Evolutionary conservation across 495 filamentous ascomycete species (phyloP).

Genomic region (Jackrogersella minutella): DNA sequence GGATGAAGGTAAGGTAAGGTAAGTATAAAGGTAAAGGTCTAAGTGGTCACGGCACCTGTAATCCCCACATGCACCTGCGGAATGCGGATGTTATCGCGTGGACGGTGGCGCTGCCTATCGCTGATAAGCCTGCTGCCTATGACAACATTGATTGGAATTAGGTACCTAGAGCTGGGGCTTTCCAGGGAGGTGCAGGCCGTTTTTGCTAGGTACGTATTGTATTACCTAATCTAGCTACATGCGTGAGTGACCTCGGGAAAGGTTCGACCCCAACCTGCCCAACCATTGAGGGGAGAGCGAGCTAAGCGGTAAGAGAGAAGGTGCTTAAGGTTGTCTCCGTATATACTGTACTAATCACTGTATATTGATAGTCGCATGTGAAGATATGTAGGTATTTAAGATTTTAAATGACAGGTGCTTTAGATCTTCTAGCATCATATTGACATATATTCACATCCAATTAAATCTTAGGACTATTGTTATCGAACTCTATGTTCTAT

Average conservation of each 20-base stretch:
- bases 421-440: no score
- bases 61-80: conserved; percentile 24
- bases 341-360: conserved; percentile 3
- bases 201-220: no score
- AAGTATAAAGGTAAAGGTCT: background rate
- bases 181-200: no score
- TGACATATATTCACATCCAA: no score
- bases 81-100: conserved; percentile 30
- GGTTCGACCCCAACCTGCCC: conserved; percentile 17
- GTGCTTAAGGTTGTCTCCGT: background rate
- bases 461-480: no score
- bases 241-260: conserved; percentile 6
- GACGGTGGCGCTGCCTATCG: conserved; percentile 32
- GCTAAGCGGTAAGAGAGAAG: background rate
- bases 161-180: conserved; percentile 22
- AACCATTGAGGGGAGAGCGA: conserved; percentile 18
- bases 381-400: no score
- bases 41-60: conserved; percentile 33
- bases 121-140: no score
- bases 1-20: conserved; percentile 17
- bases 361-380: background rate
- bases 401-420: no score
- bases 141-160: conserved; percentile 21
- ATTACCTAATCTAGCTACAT: conserved; percentile 12
- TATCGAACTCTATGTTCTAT: no score